Conservation (phyloP, 2,329 filamentous ascomycete species). For the Paracorniculantispora psalliotae region DNA sequence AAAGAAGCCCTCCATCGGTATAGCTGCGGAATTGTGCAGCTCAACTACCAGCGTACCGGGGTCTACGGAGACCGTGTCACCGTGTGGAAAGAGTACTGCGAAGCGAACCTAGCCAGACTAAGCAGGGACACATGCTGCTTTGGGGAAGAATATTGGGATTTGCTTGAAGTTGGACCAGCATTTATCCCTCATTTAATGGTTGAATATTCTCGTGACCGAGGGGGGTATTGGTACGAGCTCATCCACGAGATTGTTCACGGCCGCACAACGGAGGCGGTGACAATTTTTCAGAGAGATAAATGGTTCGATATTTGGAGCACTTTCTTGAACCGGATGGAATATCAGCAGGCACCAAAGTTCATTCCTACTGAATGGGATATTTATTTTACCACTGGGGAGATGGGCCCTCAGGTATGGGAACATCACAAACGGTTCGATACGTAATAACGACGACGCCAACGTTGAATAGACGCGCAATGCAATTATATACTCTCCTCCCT, state of each 20-base stretch:
- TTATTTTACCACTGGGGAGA: background rate
- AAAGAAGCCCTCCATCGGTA: conserved; percentile 2
- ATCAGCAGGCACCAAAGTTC: conserved; percentile 11
- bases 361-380: conserved; percentile 11
- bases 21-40: background rate
- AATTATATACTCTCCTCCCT: too few relatives aligned
- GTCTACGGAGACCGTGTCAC: background rate
- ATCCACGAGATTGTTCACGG: conserved; percentile 13
- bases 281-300: background rate
- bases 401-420: conserved; percentile 3
- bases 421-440: background rate
- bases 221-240: conserved; percentile 14
- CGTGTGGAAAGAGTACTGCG: background rate
- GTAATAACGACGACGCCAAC: background rate
- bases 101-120: background rate
- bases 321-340: conserved; percentile 6
- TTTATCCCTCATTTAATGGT: conserved; percentile 13
- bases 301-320: conserved; percentile 6
- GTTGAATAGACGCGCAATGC: background rate
- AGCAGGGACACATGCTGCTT: background rate
- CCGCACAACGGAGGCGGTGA: conserved; percentile 4
- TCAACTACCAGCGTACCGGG: background rate
- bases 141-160: conserved; percentile 8
- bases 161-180: conserved; percentile 9
- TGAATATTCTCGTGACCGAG: conserved; percentile 8